Conservation (phyloP, 352 stramenopile species). For the Globisporangium okanoganense region DNA sequence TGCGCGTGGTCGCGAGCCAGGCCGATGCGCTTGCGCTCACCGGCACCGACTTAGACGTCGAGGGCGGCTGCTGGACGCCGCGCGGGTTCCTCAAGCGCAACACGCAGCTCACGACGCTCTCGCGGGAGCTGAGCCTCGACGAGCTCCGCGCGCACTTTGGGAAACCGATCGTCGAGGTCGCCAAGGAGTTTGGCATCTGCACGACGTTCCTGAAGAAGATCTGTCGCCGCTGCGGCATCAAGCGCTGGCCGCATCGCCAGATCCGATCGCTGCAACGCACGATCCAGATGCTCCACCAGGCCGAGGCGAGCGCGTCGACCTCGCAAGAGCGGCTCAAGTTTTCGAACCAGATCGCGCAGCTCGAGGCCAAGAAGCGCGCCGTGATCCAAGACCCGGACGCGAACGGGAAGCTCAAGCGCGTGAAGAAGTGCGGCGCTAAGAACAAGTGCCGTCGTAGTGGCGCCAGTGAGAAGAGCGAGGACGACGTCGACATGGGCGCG, state of each 20-base stretch:
- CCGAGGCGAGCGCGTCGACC: slow-evolving; percentile 37
- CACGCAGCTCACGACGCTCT: slow-evolving; percentile 43
- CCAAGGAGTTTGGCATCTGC: slow-evolving; percentile 66
- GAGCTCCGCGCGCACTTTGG: slow-evolving; percentile 61
- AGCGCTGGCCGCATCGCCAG: slow-evolving; percentile 80
- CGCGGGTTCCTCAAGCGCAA: slow-evolving; percentile 27
- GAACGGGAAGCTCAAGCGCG: slow-evolving; percentile 51
- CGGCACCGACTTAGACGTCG: slow-evolving; percentile 6
- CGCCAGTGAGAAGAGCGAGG: not conserved
- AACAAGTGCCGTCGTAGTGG: not conserved
- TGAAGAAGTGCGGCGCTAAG: slow-evolving; percentile 47
- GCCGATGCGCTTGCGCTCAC: slow-evolving; percentile 3
- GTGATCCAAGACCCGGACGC: slow-evolving; percentile 66
- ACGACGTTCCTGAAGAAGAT: slow-evolving; percentile 89
- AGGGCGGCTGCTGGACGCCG: not conserved
- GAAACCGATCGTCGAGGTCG: slow-evolving; percentile 62
- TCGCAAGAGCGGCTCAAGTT: slow-evolving; percentile 50
- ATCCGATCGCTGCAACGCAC: slow-evolving; percentile 73
- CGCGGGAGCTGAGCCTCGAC: slow-evolving; percentile 52
- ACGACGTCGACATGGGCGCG: slow-evolving; percentile 14
- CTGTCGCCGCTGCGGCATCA: slow-evolving; percentile 74
- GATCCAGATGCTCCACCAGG: slow-evolving; percentile 72
- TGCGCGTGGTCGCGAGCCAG: slow-evolving; percentile 39
- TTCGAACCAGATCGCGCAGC: slow-evolving; percentile 45
- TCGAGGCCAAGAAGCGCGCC: slow-evolving; percentile 61